Percentiles rank a stretch among this genome's conserved stretches.
Conservation (phyloP, 148 eudicot species). For the Fagopyrum tataricum region DNA sequence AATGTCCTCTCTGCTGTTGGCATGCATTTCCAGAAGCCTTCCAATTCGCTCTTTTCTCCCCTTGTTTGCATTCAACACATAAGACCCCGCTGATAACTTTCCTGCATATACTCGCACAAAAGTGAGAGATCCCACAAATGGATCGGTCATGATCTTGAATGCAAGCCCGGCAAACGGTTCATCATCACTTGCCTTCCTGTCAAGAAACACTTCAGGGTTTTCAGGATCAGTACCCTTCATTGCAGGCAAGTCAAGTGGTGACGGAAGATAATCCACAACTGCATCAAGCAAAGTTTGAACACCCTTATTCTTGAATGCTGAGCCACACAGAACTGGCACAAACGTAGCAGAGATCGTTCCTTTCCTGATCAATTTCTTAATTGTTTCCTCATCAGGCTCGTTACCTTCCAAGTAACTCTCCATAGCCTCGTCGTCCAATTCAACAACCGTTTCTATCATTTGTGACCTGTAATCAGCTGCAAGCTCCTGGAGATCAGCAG, state of each 20-base stretch:
- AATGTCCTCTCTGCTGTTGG: slow-evolving; percentile 90
- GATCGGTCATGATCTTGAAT: slow-evolving; percentile 93
- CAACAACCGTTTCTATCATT: slow-evolving; percentile 69
- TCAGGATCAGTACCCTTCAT: slow-evolving; percentile 95
- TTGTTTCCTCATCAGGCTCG: slow-evolving; percentile 85
- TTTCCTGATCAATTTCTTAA: slow-evolving; percentile 70
- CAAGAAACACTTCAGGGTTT: slow-evolving; percentile 62
- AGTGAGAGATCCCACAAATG: slow-evolving; percentile 94
- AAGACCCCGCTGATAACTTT: slow-evolving; percentile 79
- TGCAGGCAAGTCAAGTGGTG: slow-evolving; percentile 85
- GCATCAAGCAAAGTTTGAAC: slow-evolving; percentile 97
- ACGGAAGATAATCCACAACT: slow-evolving; percentile 95
- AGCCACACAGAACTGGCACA: slow-evolving; percentile 92
- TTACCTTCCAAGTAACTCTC: slow-evolving; percentile 75
- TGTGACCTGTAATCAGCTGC: slow-evolving; percentile 65
- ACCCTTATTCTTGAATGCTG: slow-evolving; percentile 97
- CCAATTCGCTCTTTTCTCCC: slow-evolving; percentile 96
- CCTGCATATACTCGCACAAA: slow-evolving; percentile 92
- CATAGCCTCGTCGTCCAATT: slow-evolving; percentile 81
- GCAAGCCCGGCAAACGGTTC: slow-evolving; percentile 93
- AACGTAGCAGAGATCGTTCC: slow-evolving; percentile 64
- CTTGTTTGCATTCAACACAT: slow-evolving; percentile 85
- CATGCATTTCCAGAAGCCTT: slow-evolving; percentile 97
- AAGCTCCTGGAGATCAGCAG: slow-evolving; percentile 63
- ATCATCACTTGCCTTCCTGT: slow-evolving; percentile 67